Base-by-base conservation (phyloP, 306 rosid species). In the Quercus robur region DNA sequence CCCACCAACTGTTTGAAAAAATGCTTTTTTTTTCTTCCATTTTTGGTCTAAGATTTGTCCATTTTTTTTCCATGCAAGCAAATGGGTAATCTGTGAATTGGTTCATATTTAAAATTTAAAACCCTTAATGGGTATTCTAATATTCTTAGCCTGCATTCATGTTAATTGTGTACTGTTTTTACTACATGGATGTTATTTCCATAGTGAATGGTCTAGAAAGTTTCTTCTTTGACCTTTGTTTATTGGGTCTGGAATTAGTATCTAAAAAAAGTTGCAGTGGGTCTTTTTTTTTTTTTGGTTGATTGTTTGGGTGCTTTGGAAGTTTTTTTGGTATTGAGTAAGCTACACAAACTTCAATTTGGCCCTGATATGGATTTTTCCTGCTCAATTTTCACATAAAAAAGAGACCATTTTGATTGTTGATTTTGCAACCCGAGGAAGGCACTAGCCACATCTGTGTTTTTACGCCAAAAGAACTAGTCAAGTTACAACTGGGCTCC, bases 1-100 rank as follows among this genome's bases (percentile, higher is more conserved):
- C 86, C n/a, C 17, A 11, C 71, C 9, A 30, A 15, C 49, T 76
- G 84, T 79, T 81, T 69, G 80, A 84, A 74, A 67, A 77, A 86
- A 81, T 67, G 84, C 41, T 11, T 58, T 31, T 56, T 15, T 30
- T 9, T 33, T 20, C 2, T 2, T 67, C n/a, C 11, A 17, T 35
- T 25, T 35, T n/a, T 67, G 17, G 4, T 67, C 25, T 18, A 35
- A 5, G 8, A 14, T 63, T 63, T 63, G 11, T 26, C 1, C 38
- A 61, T 18, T 63, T 17, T 0, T 49, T 13, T 12, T n/a, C 56
- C 54, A 28, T 56, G 62, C 56, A 67, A 30, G 35, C 10, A 66
- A 41, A 74, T 14, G 41, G 54, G 54, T 49, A 49, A 52, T 28
- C 4, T 41, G 0, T 67, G 49, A 31, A 19, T 33, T 31, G 19